Evolutionary conservation across 192 early-diverging fungal genomes (phyloP).

Genomic region (Thamnidium elegans): DNA sequence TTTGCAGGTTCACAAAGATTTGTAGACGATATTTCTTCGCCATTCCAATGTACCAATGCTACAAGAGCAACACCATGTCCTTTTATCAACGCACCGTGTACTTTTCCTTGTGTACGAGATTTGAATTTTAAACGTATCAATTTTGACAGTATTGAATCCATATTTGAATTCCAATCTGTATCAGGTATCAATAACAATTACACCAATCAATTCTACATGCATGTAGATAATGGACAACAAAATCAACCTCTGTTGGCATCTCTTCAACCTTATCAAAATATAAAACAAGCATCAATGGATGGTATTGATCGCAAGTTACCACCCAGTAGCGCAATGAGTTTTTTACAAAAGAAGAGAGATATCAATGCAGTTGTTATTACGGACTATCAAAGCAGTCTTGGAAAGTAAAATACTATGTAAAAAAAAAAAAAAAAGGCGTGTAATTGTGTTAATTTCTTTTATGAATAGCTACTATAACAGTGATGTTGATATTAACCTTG

Average conservation of each 20-base stretch:
- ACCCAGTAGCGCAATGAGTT: slow-evolving; percentile 70
- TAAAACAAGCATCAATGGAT: slow-evolving; percentile 46
- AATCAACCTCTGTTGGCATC: slow-evolving; percentile 13
- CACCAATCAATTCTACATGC: slow-evolving; percentile 34
- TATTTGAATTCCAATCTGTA: slow-evolving; percentile 69
- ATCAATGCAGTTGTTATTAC: slow-evolving; percentile 66
- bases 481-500: slow-evolving; percentile 58
- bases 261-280: slow-evolving; percentile 9
- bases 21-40: slow-evolving; percentile 63
- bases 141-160: slow-evolving; percentile 61
- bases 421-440: slow-evolving; percentile 21
- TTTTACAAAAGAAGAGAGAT: slow-evolving; percentile 53
- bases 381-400: slow-evolving; percentile 57
- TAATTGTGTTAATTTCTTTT: neutral
- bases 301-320: slow-evolving; percentile 53
- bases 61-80: slow-evolving; percentile 30
- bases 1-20: slow-evolving; percentile 82
- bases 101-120: slow-evolving; percentile 59
- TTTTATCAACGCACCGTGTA: slow-evolving; percentile 46
- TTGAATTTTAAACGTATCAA: slow-evolving; percentile 66
- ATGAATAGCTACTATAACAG: slow-evolving; percentile 55
- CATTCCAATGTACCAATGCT: slow-evolving; percentile 53
- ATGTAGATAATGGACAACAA: slow-evolving; percentile 38
- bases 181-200: slow-evolving; percentile 32
- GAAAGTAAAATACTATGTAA: slow-evolving; percentile 30